phyloP scores from a whole-genome alignment of 192 early-diverging fungal species.

The Funneliformis mosseae region DNA sequence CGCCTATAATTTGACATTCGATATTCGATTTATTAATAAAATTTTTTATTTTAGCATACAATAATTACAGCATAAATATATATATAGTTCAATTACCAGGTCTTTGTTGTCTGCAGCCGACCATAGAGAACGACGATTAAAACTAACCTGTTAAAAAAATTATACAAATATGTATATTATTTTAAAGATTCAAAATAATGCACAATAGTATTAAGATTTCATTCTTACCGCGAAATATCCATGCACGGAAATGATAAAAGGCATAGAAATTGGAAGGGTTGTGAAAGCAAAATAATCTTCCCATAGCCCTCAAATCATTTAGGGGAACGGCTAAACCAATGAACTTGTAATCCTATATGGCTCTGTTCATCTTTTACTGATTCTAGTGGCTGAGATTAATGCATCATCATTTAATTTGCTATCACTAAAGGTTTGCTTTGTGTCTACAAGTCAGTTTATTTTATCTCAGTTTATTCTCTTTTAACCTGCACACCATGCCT shows the following conservation, averaged over 20 bases:
- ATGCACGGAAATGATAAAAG: conserved; percentile 44
- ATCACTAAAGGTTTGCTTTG: too few species aligned
- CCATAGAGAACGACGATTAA: background rate
- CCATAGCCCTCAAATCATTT: conserved; percentile 1
- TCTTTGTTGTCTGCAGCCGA: background rate
- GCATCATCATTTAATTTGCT: too few species aligned
- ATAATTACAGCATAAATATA: background rate
- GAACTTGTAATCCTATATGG: conserved; percentile 34
- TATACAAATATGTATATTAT: background rate
- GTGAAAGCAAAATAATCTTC: conserved; percentile 43
- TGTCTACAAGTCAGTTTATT: too few species aligned
- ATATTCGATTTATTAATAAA: background rate
- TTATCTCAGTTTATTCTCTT: too few species aligned
- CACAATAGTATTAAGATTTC: background rate
- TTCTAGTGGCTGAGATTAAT: too few species aligned
- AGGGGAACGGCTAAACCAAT: conserved; percentile 41
- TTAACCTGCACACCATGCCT: too few species aligned
- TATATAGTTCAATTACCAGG: too few species aligned
- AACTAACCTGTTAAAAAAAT: background rate
- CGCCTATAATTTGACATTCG: background rate
- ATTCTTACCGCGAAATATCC: conserved; percentile 44
- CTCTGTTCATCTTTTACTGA: too few species aligned
- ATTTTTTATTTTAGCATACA: background rate
- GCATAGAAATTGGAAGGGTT: conserved; percentile 38
- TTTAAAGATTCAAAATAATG: background rate